These are phyloP conservation scores for Perilla frutescens DNA, from an alignment of 257 asterid species.

Conservation along the genomic window DNA sequence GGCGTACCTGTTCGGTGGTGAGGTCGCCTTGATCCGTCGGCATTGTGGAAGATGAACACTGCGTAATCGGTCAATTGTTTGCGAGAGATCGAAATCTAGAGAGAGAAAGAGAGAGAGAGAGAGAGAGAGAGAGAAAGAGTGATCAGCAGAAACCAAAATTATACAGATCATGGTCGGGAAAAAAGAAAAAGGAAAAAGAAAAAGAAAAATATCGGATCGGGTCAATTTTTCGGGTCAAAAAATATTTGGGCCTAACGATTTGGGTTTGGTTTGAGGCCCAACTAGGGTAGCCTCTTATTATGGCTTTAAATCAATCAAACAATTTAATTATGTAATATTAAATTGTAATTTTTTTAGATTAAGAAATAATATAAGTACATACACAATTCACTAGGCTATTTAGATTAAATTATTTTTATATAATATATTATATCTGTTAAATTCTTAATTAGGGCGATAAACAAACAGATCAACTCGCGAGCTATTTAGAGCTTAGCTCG, in stretches of 20 bases:
- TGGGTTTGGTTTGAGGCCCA: no score
- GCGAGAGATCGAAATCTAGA: slow-evolving; percentile 52
- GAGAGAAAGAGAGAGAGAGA: slow-evolving; percentile 32
- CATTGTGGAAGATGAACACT: slow-evolving; percentile 35
- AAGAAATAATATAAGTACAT: no score
- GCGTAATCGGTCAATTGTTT: slow-evolving; percentile 16
- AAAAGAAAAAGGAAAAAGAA: neutral
- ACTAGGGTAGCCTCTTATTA: neutral
- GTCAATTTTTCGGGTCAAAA: neutral
- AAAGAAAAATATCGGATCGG: neutral
- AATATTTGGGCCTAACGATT: neutral
- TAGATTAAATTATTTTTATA: no score
- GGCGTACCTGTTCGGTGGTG: slow-evolving; percentile 53
- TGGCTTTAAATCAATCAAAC: no score
- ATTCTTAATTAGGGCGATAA: no score
- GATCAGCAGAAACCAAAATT: slow-evolving; percentile 33
- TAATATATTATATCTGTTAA: no score
- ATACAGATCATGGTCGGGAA: slow-evolving; percentile 22
- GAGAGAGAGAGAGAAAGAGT: slow-evolving; percentile 27
- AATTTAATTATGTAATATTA: no score
- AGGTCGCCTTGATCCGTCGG: slow-evolving; percentile 57
- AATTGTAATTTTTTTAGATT: no score
- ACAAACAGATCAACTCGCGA: no score
- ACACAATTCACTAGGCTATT: no score
- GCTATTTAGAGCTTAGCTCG: no score